These are phyloP conservation scores for Leccinum ochraceum DNA, from an alignment of 768 basidiomycete genomes.

Conservation along the genomic window DNA sequence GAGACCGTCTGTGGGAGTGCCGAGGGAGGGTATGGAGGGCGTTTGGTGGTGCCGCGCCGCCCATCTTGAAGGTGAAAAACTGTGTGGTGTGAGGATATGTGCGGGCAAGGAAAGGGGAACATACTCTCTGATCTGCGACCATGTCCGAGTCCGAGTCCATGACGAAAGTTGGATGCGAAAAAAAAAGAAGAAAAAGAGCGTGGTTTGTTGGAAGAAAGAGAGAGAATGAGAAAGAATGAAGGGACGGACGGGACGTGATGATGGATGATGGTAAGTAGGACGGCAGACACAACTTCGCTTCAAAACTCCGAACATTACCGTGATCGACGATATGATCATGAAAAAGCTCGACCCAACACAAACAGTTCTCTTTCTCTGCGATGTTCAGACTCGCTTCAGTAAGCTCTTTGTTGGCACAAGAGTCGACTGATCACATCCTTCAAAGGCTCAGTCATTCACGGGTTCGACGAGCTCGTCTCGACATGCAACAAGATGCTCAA, in stretches of 20 bases:
- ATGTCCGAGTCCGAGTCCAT: constrained; percentile 40
- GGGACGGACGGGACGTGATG: neutral
- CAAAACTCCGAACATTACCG: constrained; percentile 26
- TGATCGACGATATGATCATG: constrained; percentile 24
- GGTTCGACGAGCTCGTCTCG: constrained; percentile 67
- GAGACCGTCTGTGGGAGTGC: constrained; percentile 45
- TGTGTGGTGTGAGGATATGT: constrained; percentile 27
- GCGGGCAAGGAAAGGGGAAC: neutral
- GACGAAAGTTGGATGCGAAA: constrained; percentile 9
- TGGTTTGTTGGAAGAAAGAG: constrained; percentile 32
- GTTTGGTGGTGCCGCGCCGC: constrained; percentile 40
- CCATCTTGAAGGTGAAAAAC: constrained; percentile 77
- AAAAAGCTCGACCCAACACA: constrained; percentile 35
- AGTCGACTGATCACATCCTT: constrained; percentile 7
- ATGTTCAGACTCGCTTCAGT: constrained; percentile 81
- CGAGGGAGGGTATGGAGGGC: constrained; percentile 38
- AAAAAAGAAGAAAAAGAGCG: constrained; percentile 16
- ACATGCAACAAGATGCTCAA: constrained; percentile 78
- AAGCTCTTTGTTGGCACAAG: constrained; percentile 18
- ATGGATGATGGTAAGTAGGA: neutral
- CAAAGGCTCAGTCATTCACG: constrained; percentile 57
- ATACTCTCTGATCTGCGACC: constrained; percentile 46
- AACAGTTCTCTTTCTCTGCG: constrained; percentile 77
- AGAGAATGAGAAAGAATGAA: neutral
- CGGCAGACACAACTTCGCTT: neutral